Conservation (phyloP, 345 rosid genomes). For the Ricinus communis region DNA sequence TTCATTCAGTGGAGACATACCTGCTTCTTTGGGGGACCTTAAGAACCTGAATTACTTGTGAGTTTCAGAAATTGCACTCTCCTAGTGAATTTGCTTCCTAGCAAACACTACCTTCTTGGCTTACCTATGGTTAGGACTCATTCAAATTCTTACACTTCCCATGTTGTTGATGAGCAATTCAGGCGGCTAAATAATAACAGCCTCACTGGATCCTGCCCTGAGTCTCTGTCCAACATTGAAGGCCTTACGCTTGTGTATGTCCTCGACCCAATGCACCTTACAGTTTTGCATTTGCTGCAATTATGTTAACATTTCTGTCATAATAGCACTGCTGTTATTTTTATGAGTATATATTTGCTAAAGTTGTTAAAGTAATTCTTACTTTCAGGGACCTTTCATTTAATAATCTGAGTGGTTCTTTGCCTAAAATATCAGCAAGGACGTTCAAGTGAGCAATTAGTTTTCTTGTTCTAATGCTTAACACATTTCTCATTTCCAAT, state of each 20-base stretch:
- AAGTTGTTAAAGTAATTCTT: slow-evolving; percentile 8
- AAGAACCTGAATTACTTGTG: slow-evolving; percentile 81
- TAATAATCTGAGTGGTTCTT: slow-evolving; percentile 88
- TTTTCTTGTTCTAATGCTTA: slow-evolving; percentile 13
- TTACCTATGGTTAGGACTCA: slow-evolving; percentile 4
- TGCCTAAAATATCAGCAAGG: slow-evolving; percentile 90
- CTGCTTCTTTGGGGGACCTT: slow-evolving; percentile 73
- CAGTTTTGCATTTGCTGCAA: slow-evolving; percentile 6
- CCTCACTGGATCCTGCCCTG: slow-evolving; percentile 75
- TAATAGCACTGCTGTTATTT: background rate
- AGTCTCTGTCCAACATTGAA: slow-evolving; percentile 71
- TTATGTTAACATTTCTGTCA: background rate
- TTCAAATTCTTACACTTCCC: slow-evolving; percentile 3
- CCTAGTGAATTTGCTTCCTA: background rate
- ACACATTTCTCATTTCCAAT: background rate
- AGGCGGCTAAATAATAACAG: slow-evolving; percentile 99
- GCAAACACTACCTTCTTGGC: background rate
- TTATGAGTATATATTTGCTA: background rate
- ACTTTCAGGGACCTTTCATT: slow-evolving; percentile 79
- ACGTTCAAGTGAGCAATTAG: slow-evolving; percentile 76
- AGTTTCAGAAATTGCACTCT: slow-evolving; percentile 23
- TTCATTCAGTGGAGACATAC: slow-evolving; percentile 70
- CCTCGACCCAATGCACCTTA: slow-evolving; percentile 11
- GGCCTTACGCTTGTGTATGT: slow-evolving; percentile 91
- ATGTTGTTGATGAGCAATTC: slow-evolving; percentile 28